Conservation (phyloP, 2,329 filamentous ascomycete species). For the Pseudogymnoascus sp. region DNA sequence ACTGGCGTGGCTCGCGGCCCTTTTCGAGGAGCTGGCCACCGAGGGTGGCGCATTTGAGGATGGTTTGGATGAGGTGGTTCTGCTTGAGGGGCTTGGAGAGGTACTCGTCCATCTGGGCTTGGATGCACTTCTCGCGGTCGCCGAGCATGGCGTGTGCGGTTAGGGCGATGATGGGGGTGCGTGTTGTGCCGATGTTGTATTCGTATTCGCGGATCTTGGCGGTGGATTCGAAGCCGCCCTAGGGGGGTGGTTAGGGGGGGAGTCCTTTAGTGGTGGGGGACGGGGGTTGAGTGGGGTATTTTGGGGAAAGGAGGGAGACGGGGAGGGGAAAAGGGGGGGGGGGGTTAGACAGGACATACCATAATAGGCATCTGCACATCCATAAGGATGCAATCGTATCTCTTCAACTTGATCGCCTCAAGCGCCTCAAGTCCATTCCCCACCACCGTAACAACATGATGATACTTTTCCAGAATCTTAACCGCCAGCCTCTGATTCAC, state of each 20-base stretch:
- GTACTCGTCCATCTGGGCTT: conserved; percentile 99
- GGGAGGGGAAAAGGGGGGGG: neutral
- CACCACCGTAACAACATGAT: conserved; percentile 85
- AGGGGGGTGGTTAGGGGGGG: neutral
- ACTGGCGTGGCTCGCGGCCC: conserved; percentile 49
- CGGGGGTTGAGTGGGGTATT: too few relatives aligned
- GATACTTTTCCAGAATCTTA: conserved; percentile 95
- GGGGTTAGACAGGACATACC: conserved; percentile 43
- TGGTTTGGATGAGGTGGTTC: conserved; percentile 95
- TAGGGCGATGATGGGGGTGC: conserved; percentile 91
- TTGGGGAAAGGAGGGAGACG: too few relatives aligned
- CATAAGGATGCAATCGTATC: conserved; percentile 97
- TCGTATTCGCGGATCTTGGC: conserved; percentile 96
- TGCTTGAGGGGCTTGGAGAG: conserved; percentile 94
- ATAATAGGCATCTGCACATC: conserved; percentile 99
- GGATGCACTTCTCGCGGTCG: conserved; percentile 94
- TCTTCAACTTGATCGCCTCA: conserved; percentile 81
- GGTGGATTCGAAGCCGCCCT: conserved; percentile 95
- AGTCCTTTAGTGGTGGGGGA: neutral
- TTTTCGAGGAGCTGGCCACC: conserved; percentile 76
- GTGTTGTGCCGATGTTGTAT: conserved; percentile 65
- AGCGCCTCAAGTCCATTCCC: conserved; percentile 92
- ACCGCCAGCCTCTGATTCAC: conserved; percentile 95
- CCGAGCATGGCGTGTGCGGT: conserved; percentile 99
- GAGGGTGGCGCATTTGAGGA: conserved; percentile 90